phyloP scores from a whole-genome alignment of 225 moss, liverwort and hornwort species.

The Ulota crispa region DNA sequence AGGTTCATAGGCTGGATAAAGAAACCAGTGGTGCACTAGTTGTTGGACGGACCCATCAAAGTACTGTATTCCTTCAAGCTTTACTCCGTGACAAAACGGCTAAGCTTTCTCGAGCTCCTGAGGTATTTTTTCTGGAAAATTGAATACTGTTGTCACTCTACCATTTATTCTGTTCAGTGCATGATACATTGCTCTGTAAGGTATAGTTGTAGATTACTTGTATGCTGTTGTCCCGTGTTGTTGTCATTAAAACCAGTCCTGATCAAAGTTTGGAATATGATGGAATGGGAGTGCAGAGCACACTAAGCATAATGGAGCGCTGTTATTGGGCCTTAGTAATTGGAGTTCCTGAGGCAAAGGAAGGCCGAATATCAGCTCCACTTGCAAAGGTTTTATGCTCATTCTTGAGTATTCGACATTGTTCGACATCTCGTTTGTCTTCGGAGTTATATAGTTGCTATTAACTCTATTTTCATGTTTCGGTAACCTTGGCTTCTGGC shows the following conservation, averaged over 20 bases:
- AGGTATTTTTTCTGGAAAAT: conserved; percentile 18
- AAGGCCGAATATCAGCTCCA: conserved; percentile 80
- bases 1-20: conserved; percentile 97
- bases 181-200: background rate
- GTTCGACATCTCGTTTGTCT: background rate
- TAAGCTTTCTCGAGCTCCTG: conserved; percentile 30
- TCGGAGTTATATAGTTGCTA: background rate
- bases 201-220: background rate
- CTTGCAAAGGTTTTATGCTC: conserved; percentile 64
- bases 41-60: conserved; percentile 82
- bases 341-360: conserved; percentile 62
- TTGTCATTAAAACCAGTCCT: background rate
- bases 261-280: conserved; percentile 3
- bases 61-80: conserved; percentile 76
- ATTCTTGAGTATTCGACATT: background rate
- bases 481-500: background rate
- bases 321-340: conserved; percentile 85
- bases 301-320: conserved; percentile 47
- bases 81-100: conserved; percentile 81
- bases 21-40: conserved; percentile 91
- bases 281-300: conserved; percentile 29
- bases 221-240: background rate
- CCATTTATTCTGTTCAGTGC: background rate
- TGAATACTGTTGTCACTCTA: background rate
- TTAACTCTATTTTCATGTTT: background rate